phyloP scores from a whole-genome alignment of 2,329 filamentous ascomycete species.

The Ceratocystis cacaofunesta region DNA sequence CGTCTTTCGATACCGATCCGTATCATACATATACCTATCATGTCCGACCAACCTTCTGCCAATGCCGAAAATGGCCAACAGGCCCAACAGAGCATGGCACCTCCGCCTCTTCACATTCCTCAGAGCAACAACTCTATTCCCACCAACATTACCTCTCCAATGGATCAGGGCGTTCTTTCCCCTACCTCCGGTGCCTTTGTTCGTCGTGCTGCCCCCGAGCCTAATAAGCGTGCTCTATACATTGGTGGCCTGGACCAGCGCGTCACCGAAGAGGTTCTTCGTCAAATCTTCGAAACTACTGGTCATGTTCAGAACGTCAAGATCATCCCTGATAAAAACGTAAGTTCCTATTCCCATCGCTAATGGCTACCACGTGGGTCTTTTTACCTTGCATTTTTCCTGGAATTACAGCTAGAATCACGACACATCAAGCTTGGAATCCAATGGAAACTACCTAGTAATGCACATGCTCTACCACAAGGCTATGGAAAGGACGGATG shows the following conservation, averaged over 20 bases:
- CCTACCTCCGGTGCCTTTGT: conserved; percentile 70
- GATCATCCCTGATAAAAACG: conserved; percentile 99
- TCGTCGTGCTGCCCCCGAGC: conserved; percentile 85
- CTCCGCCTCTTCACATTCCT: conserved; percentile 82
- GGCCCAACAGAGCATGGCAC: conserved; percentile 73
- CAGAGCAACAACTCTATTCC: conserved; percentile 94
- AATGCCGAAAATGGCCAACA: conserved; percentile 51
- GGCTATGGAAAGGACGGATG: neutral
- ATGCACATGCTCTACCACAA: neutral
- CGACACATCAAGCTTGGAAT: neutral
- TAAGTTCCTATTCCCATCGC: conserved; percentile 36
- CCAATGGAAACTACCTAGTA: neutral
- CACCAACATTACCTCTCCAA: conserved; percentile 77
- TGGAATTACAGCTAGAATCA: neutral
- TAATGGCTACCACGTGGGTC: neutral
- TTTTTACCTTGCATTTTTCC: neutral
- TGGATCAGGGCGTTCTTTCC: conserved; percentile 67
- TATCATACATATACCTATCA: conserved; percentile 28
- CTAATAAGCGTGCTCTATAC: conserved; percentile 95
- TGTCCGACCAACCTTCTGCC: conserved; percentile 48
- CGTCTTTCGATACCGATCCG: conserved; percentile 9
- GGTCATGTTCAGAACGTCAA: conserved; percentile 98
- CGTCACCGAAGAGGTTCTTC: conserved; percentile 89
- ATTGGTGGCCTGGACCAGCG: conserved; percentile 88
- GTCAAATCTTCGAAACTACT: conserved; percentile 97